Evolutionary conservation across 202 grass and related monocot species (phyloP).

Genomic region (Setaria viridis): DNA sequence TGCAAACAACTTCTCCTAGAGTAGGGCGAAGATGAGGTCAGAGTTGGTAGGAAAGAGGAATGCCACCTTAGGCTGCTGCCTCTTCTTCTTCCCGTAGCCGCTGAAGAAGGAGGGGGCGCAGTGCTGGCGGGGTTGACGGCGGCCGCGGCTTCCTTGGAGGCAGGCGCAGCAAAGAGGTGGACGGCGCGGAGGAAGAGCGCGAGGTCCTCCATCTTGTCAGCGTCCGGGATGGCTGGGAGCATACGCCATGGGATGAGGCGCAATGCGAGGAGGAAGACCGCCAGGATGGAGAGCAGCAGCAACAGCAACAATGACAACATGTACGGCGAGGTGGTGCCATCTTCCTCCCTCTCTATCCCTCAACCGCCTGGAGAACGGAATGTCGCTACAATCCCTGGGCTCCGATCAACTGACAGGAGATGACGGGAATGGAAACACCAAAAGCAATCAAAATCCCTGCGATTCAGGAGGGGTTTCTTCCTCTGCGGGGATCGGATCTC

Average conservation of each 20-base stretch:
- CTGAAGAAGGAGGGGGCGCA: conserved; percentile 17
- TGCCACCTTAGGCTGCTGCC: conserved; percentile 54
- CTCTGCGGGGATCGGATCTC: conserved; percentile 1
- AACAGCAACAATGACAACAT: conserved; percentile 59
- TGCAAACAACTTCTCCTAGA: conserved; percentile 76
- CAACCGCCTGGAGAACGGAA: neutral
- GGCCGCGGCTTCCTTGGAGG: neutral
- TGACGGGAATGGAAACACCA: neutral
- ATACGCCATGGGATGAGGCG: conserved; percentile 68
- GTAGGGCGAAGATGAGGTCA: conserved; percentile 71
- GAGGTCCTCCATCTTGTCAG: conserved; percentile 76
- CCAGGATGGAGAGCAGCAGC: conserved; percentile 69
- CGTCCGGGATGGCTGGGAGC: conserved; percentile 79
- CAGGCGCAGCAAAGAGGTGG: conserved; percentile 56
- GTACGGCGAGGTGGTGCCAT: conserved; percentile 57
- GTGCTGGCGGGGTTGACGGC: neutral
- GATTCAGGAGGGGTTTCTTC: neutral
- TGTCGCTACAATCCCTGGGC: neutral
- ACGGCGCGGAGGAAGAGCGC: conserved; percentile 73
- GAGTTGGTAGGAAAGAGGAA: conserved; percentile 86
- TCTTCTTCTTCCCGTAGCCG: neutral
- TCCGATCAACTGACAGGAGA: neutral
- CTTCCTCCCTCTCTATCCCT: neutral
- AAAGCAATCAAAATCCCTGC: no score
- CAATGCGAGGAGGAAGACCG: conserved; percentile 68